phyloP scores from a whole-genome alignment of 352 stramenopile species.

The Pythium periplocum region DNA sequence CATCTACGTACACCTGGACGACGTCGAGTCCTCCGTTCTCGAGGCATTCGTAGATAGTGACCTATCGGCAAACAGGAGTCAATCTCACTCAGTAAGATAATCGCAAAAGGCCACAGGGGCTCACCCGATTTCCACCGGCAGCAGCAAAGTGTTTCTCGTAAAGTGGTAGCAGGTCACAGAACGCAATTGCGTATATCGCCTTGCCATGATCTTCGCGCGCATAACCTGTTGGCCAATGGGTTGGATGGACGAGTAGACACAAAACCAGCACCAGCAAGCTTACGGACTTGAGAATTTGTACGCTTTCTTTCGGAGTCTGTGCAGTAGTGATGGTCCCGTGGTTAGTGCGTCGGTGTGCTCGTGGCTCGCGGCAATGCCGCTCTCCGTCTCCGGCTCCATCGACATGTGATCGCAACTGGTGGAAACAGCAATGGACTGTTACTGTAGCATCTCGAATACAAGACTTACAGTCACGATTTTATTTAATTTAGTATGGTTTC shows the following conservation, averaged over 20 bases:
- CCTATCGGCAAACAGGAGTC: conserved; percentile 16
- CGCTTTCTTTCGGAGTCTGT: conserved; percentile 50
- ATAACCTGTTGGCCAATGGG: conserved; percentile 32
- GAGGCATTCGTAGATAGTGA: conserved; percentile 76
- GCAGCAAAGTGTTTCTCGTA: conserved; percentile 74
- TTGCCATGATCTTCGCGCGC: conserved; percentile 69
- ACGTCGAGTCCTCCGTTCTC: conserved; percentile 70
- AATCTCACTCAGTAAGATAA: conserved; percentile 1
- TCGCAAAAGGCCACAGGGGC: conserved; percentile 1
- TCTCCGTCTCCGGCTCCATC: too few species aligned
- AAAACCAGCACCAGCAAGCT: background rate
- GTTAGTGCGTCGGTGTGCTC: too few species aligned
- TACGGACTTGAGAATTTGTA: conserved; percentile 64
- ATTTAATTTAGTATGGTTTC: too few species aligned
- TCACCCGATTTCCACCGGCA: conserved; percentile 62
- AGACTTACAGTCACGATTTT: too few species aligned
- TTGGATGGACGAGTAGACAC: background rate
- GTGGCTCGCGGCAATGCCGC: too few species aligned
- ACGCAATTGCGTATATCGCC: conserved; percentile 70
- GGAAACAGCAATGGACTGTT: too few species aligned
- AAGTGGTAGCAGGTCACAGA: conserved; percentile 58
- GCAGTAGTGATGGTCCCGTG: conserved; percentile 23
- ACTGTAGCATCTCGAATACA: too few species aligned
- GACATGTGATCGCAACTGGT: too few species aligned
- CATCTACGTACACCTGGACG: conserved; percentile 74